Evolutionary conservation across 1,284 basidiomycete genomes (phyloP), one percentile per base, ranked within the genome.

Genomic region (Ustilago cynodontis): DNA sequence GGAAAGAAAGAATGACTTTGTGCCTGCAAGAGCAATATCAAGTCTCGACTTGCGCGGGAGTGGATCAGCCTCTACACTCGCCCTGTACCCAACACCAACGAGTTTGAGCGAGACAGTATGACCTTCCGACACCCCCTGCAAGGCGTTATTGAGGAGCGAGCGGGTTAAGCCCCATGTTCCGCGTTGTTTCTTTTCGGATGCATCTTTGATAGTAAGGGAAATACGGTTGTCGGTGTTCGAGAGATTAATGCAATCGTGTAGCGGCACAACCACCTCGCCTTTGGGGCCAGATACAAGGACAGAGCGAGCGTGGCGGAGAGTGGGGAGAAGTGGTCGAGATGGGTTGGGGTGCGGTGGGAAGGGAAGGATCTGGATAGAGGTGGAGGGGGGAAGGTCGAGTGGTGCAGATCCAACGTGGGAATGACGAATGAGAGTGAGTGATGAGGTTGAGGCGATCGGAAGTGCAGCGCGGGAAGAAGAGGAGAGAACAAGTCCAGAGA

Each of bases 71-170:
- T 99, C 96, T 62, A 99, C 87, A 1, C 91, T 90, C 3, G 92
- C 95, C 84, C 96, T 90, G 87, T 95, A 99, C 1, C 96, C 96
- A 45, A 99, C 95, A 39, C 96, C 97, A 67, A 98, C 96, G 65
- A 99, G 90, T 77, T 92, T 92, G 22, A 99, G 86, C 14, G 93
- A 91, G 9, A 93, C 89, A 0, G 89, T 90, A 87, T 94, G 98
- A 1, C 95, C 95, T 71, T 92, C 90, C 1, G 93, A 92, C 87
- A 98, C 95, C 56, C 97, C 97, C 18, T 88, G 88, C 73, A 98
- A 90, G 18, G 95, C 95, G 84, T 99, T 99, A 76, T 89, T 88
- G 83, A 98, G 92, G 67, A 95, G 89, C 0, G 94, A 93, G 54
- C 96, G 91, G 2, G 94, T 96, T 47, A 94, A 90, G 13, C 96